These are phyloP conservation scores for Exophiala mesophila DNA, from an alignment of 2,329 filamentous ascomycete genomes.

Conservation along the genomic window DNA sequence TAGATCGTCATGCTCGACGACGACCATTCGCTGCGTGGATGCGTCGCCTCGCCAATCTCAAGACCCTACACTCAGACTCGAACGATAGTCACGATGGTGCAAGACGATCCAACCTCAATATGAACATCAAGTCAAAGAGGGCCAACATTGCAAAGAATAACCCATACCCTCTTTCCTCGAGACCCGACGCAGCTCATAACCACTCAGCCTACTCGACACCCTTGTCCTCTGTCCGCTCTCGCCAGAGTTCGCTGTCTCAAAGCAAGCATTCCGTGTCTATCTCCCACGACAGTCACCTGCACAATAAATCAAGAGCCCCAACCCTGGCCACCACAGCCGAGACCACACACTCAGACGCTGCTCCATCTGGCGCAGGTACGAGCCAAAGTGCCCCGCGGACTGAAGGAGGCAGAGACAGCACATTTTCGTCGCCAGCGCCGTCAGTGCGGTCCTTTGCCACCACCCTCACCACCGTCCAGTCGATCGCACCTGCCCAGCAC, in stretches of 20 bases:
- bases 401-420: conserved; percentile 63
- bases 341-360: conserved; percentile 66
- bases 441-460: conserved; percentile 63
- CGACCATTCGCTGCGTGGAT: conserved; percentile 90
- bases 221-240: conserved; percentile 51
- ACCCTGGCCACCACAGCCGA: conserved; percentile 82
- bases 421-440: conserved; percentile 60
- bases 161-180: conserved; percentile 80
- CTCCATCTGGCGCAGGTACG: conserved; percentile 77
- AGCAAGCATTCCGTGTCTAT: conserved; percentile 59
- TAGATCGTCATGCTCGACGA: conserved; percentile 69
- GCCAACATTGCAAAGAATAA: conserved; percentile 68
- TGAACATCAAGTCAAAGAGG: conserved; percentile 48
- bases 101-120: conserved; percentile 22
- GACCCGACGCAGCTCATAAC: conserved; percentile 35
- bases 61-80: conserved; percentile 61
- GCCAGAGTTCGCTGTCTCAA: conserved; percentile 50
- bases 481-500: conserved; percentile 48
- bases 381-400: conserved; percentile 60
- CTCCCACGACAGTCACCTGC: conserved; percentile 56
- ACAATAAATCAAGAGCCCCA: conserved; percentile 66
- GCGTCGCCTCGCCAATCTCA: conserved; percentile 86
- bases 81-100: conserved; percentile 26
- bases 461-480: conserved; percentile 63
- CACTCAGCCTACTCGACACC: conserved; percentile 50